Evolutionary conservation across 163 green algal genomes (phyloP), one percentile per base, ranked within the genome.

Genomic region (Coccomyxa subellipsoidea): DNA sequence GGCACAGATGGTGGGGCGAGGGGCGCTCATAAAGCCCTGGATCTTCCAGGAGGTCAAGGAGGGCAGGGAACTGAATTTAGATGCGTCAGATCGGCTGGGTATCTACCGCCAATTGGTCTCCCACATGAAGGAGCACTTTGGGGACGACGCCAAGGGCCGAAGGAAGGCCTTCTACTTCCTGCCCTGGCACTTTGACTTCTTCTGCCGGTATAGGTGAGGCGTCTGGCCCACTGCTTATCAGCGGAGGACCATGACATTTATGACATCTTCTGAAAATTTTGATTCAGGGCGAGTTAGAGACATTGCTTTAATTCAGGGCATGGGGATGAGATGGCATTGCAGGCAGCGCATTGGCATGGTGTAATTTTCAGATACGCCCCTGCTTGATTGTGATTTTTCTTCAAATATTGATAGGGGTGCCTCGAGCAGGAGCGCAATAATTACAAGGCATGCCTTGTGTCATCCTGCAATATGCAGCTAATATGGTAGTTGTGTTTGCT

Each of bases 121-220:
- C 0, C 85, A 94, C 77, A 95, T 96, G 90, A 95, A 95, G 87
- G 89, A 92, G 69, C 86, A 95, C 82, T 96, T 96, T 84, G 86
- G 90, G 7, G 90, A 95, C 71, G 93, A 96, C 80, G 88, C 78
- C 6, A 76, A 54, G 38, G 89, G 89, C 25, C 47, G 82, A 0
- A 35, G 80, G 23, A 90, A 92, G 82, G 91, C 93, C 1, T 95
- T 88, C 39, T 95, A 96, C 86, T 98, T 96, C 87, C 84, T 96
- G 10, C 93, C 94, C n/a, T 96, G 90, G 90, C 92, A 96, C 80
- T 94, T 96, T 69, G 82, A 86, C 54, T 97, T 96, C 84, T 90
- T 97, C 69, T 83, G 54, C 69, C 72, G 90, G 29, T 89, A 89
- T 79, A 86, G 91, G 90, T 92, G 78, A 25, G 54, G 9, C 53